Evolutionary conservation across 179 eudicot species (phyloP).

Genomic region (Gypsophila paniculata): DNA sequence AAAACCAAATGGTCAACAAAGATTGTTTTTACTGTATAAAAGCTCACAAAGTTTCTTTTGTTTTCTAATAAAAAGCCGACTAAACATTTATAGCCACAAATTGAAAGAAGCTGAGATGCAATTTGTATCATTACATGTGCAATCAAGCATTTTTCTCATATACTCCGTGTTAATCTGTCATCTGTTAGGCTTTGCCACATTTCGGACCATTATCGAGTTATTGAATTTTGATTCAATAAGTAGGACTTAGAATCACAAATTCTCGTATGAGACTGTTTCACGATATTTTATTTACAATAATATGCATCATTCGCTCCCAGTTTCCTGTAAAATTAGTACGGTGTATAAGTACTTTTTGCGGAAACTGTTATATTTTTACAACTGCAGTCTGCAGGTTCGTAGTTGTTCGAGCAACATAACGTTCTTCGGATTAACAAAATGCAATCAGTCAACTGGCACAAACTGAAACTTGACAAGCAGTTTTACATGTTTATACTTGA

Average conservation of each 20-base stretch:
- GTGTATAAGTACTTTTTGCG: too few relatives aligned
- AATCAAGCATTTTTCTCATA: not conserved
- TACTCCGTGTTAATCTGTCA: not conserved
- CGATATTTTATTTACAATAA: not conserved
- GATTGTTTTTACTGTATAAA: not conserved
- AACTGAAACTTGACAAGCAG: slow-evolving; percentile 39
- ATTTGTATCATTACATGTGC: not conserved
- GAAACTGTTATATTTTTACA: too few relatives aligned
- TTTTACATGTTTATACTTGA: slow-evolving; percentile 34
- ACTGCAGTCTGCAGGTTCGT: not conserved
- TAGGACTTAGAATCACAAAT: not conserved
- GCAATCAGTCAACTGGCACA: slow-evolving; percentile 9
- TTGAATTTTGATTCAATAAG: not conserved
- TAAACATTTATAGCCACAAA: not conserved
- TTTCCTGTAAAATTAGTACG: not conserved
- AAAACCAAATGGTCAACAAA: not conserved
- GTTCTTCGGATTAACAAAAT: not conserved
- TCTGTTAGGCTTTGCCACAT: too few relatives aligned
- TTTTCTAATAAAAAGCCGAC: not conserved
- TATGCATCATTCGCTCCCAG: not conserved
- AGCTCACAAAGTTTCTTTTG: not conserved
- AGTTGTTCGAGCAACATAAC: too few relatives aligned
- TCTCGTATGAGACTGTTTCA: too few relatives aligned
- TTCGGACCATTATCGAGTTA: not conserved
- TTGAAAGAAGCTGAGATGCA: not conserved